Evolutionary conservation across 1,139 yeast genomes (phyloP).

Genomic region (Meyerozyma elateridarum): DNA sequence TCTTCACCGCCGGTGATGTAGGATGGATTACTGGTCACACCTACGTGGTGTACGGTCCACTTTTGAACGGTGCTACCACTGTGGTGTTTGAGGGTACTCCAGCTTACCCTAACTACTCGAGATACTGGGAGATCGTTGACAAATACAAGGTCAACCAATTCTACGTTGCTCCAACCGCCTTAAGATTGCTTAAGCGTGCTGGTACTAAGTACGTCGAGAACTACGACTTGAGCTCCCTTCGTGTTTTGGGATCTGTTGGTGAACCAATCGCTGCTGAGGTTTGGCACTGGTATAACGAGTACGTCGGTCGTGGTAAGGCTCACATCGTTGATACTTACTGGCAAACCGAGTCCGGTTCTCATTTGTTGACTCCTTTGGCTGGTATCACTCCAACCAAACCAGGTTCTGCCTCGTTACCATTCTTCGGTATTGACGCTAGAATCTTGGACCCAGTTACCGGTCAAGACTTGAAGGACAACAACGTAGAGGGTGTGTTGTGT

Average conservation of each 20-base stretch:
- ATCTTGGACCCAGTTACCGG: conserved; percentile 72
- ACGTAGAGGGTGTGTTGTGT: conserved; percentile 73
- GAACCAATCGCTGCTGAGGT: conserved; percentile 92
- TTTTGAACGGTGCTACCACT: conserved; percentile 73
- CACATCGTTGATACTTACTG: conserved; percentile 78
- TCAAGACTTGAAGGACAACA: conserved; percentile 54
- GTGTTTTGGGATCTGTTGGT: conserved; percentile 83
- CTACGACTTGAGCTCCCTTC: conserved; percentile 58
- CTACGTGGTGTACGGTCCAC: conserved; percentile 78
- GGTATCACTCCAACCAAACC: conserved; percentile 74
- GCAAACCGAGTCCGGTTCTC: conserved; percentile 83
- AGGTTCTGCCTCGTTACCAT: conserved; percentile 75
- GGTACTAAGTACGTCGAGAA: conserved; percentile 65
- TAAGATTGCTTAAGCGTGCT: conserved; percentile 77
- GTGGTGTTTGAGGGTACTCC: conserved; percentile 87
- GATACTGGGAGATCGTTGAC: conserved; percentile 84
- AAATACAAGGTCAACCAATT: conserved; percentile 74
- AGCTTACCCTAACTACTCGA: conserved; percentile 71
- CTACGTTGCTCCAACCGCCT: conserved; percentile 88
- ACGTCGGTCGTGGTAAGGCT: conserved; percentile 70
- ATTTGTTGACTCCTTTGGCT: conserved; percentile 66
- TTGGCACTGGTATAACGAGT: conserved; percentile 87
- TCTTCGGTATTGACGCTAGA: conserved; percentile 66
- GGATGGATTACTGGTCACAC: conserved; percentile 92
- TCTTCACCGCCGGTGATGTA: conserved; percentile 83